These are phyloP conservation scores for Mycocentrospora acerina DNA, from an alignment of 2,329 filamentous ascomycete species.

Conservation along the genomic window DNA sequence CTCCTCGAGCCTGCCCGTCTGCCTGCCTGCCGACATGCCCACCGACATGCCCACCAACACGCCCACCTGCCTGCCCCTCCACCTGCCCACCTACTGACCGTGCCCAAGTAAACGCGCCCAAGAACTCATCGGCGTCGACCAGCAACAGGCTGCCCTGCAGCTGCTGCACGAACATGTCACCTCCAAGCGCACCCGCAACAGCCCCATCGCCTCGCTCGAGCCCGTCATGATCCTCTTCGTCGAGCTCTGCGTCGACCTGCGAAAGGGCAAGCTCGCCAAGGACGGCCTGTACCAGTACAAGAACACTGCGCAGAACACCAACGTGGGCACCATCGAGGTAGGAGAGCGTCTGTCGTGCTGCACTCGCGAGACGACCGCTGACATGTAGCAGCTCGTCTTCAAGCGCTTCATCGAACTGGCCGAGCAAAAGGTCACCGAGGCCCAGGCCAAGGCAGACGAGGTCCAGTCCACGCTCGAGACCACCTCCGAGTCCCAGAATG, in stretches of 20 bases:
- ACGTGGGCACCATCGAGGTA: conserved; percentile 96
- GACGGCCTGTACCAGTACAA: conserved; percentile 99
- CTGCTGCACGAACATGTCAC: conserved; percentile 99
- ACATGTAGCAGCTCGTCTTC: conserved; percentile 65
- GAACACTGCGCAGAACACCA: conserved; percentile 99
- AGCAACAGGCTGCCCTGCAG: conserved; percentile 86
- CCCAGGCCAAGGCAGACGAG: conserved; percentile 93
- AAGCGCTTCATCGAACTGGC: conserved; percentile 98
- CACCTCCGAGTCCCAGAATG: conserved; percentile 68
- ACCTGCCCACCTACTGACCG: conserved; percentile 28
- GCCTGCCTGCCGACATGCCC: conserved; percentile 7
- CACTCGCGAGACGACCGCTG: conserved; percentile 5
- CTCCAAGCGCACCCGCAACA: conserved; percentile 96
- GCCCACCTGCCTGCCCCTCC: conserved; percentile 2
- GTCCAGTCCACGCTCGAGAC: conserved; percentile 86
- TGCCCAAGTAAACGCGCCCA: conserved; percentile 69
- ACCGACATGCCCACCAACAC: conserved; percentile 1
- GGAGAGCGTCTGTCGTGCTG: conserved; percentile 10
- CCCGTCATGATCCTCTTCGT: conserved; percentile 98
- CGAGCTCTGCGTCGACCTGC: conserved; percentile 92
- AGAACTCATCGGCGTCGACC: conserved; percentile 97
- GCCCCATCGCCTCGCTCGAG: conserved; percentile 92
- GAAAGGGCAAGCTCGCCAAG: conserved; percentile 98
- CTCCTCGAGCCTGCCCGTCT: conserved; percentile 6
- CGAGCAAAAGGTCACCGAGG: conserved; percentile 92